Conservation (phyloP, 2,329 filamentous ascomycete species). For the Penicillium sclerotiorum region DNA sequence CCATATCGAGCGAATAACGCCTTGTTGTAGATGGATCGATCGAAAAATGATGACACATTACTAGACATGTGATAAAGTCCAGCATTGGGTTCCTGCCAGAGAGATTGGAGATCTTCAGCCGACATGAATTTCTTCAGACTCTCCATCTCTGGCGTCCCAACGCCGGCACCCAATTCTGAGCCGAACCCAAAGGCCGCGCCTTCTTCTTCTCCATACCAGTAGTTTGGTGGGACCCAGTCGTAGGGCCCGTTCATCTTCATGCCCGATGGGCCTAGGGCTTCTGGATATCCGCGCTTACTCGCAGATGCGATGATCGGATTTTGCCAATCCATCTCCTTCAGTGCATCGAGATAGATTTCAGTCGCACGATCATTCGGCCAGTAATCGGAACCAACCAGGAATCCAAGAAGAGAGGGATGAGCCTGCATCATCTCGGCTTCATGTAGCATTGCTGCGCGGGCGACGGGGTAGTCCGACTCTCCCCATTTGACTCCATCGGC, state of each 20-base stretch:
- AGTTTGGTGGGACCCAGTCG: constrained; percentile 67
- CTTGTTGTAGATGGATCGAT: constrained; percentile 60
- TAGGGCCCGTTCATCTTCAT: constrained; percentile 70
- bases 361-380: constrained; percentile 64
- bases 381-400: constrained; percentile 64
- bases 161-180: constrained; percentile 63
- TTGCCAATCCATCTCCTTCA: constrained; percentile 58
- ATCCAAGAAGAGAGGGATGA: constrained; percentile 62
- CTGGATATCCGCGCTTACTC: constrained; percentile 56
- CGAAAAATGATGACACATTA: constrained; percentile 57
- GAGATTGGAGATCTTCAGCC: constrained; percentile 52
- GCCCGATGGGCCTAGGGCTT: constrained; percentile 57
- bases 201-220: constrained; percentile 60
- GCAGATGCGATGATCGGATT: constrained; percentile 62
- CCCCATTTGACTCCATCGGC: constrained; percentile 51
- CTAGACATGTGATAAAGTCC: constrained; percentile 64
- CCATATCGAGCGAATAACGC: constrained; percentile 59
- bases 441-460: constrained; percentile 59
- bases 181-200: constrained; percentile 67
- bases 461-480: constrained; percentile 58
- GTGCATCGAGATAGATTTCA: constrained; percentile 54
- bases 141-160: constrained; percentile 61
- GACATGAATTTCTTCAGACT: constrained; percentile 60
- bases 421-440: constrained; percentile 63
- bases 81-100: constrained; percentile 60